Evolutionary conservation across 768 basidiomycete species (phyloP), one percentile per base, ranked within the genome.

Genomic region (Boletus reticulatus): DNA sequence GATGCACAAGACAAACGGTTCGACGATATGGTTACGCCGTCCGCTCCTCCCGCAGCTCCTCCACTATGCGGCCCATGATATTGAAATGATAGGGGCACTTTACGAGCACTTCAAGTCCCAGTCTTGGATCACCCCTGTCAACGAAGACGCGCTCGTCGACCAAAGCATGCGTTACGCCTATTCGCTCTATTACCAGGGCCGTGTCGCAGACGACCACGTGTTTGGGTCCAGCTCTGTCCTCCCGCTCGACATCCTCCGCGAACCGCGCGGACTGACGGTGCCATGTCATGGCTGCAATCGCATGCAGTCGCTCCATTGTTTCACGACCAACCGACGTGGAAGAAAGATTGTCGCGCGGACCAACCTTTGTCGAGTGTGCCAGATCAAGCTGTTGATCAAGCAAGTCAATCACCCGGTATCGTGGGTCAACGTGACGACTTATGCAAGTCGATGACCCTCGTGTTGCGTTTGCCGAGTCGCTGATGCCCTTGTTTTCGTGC

Each of bases 31-130:
- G 78, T 34, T 74, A 4, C 41, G 24, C 1, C 70, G 78, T 7
- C 78, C 78, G 1, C 68, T 79, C 38, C n/a, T 64, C 6, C 39
- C 67, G 1, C 63, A 67, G 14, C 69, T 78, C 31, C 66, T 77
- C 24, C 63, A 66, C 17, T 79, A 79, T 36, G 77, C 78, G 3
- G 75, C 76, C 6, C 72, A 73, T 56, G 78, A 79, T 62, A 72
- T 78, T 45, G 66, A 68, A 31, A 67, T 77, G 55, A 73, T 79
- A 50, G 67, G 62, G 12, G 56, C 63, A 2, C 67, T 78, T 22
- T 74, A 74, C 60, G 61, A 66, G 6, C 60, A 71, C 45, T 78
- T 79, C 53, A 57, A 57, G 10, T 13, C 57, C 36, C n/a, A 54
- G 9, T 48, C 49, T 0, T 70, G 69, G 67, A 67, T 70, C 49